Evolutionary conservation across 352 stramenopile genomes (phyloP), one percentile per base, ranked within the genome.

Genomic region (Phytophthora lateralis): DNA sequence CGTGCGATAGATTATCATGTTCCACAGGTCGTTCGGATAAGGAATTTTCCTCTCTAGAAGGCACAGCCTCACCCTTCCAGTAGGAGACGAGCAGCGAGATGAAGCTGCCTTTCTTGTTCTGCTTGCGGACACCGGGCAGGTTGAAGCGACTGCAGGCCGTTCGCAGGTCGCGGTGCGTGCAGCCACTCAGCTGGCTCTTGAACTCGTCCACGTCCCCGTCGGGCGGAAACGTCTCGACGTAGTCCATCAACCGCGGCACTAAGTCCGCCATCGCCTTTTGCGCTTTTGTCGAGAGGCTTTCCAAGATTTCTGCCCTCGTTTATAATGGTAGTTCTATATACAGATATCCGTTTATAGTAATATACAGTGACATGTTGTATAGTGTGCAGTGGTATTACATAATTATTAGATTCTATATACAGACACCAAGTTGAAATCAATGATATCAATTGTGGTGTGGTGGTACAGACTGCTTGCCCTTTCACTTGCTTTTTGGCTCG

Each of bases 41-140:
- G 21, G 1, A 24, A 24, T 24, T 24, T 3, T 5, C 5, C 11
- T 18, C 35, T 0, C 7, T 14, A 6, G 5, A 2, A 1, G 14
- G 35, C 7, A 37, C 10, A 1, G 30, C 12, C 2, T 43, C 41
- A 12, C 52, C 44, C 44, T 53, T 57, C 64, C 64, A 66, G 50
- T 69, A 62, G 0, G 44, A 18, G 6, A 62, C 44, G 15, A 73
- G 43, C 2, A 43, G 34, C 20, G 41, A 24, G 26, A 73, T 61
- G 37, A 46, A 62, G 27, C 48, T 48, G 17, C 53, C 20, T 17
- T 69, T 73, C 12, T 58, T 73, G 32, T 51, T 65, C 18, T 41
- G 59, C 27, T 47, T 45, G 17, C 41, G 50, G 8, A 42, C 34
- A n/a, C 68, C 8, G 0, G 14, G 10, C 1, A 73, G 18, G n/a